These are phyloP conservation scores for Leptoxyphium fumago DNA, from an alignment of 2,329 filamentous ascomycete species.

Conservation along the genomic window DNA sequence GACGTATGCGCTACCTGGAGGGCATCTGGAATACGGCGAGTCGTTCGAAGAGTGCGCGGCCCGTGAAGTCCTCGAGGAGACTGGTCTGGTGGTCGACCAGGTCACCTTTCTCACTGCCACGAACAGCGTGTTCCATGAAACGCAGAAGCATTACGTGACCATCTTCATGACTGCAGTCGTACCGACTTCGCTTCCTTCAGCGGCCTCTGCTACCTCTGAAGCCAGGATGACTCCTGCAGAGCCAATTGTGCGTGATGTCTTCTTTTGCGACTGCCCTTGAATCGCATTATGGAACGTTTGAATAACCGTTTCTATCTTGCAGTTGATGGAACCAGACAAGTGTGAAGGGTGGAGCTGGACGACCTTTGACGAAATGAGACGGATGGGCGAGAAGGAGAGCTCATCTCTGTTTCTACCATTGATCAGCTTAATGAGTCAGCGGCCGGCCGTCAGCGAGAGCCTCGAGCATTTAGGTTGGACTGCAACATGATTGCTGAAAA, in stretches of 20 bases:
- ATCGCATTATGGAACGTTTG: conserved; percentile 8
- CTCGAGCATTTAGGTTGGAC: not conserved
- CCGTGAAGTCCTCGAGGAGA: conserved; percentile 58
- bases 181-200: no score
- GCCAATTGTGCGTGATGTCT: no score
- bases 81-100: conserved; percentile 42
- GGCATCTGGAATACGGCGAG: conserved; percentile 60
- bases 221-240: no score
- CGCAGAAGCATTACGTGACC: conserved; percentile 61
- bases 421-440: conserved; percentile 29
- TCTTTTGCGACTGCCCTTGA: no score
- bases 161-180: conserved; percentile 45
- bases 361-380: conserved; percentile 31
- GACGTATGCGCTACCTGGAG: conserved; percentile 45
- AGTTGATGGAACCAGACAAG: conserved; percentile 36
- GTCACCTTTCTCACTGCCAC: conserved; percentile 44
- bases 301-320: not conserved
- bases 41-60: conserved; percentile 45
- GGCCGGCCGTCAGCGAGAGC: conserved; percentile 14
- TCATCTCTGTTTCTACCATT: conserved; percentile 32
- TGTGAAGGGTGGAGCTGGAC: conserved; percentile 42
- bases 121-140: conserved; percentile 47
- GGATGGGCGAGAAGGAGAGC: conserved; percentile 16
- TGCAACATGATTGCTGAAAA: no score
- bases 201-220: no score